A percentile compares a stretch with the other conserved stretches of the same genome.
Conservation (phyloP, 2,329 filamentous ascomycete genomes). For the Trichoderma brevicompactum region DNA sequence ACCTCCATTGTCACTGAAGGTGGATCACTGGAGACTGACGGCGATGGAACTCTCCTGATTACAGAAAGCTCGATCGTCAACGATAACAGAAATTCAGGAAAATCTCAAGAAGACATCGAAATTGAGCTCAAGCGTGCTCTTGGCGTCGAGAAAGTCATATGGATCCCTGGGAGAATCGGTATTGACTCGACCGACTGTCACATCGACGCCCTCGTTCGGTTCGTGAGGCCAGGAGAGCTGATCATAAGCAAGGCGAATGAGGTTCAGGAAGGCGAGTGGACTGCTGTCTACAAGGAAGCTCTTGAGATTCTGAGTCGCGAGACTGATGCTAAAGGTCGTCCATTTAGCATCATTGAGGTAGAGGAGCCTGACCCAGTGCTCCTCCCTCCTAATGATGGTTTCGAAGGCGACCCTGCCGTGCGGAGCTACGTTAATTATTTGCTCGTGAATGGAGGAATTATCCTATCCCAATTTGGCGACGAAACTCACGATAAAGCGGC, state of each 20-base stretch:
- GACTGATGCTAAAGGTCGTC: constrained; percentile 34
- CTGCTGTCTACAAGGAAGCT: constrained; percentile 36
- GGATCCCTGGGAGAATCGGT: constrained; percentile 36
- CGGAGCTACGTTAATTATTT: constrained; percentile 38
- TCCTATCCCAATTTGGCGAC: constrained; percentile 39
- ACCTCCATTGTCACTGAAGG: constrained; percentile 34
- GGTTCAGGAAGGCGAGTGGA: constrained; percentile 13
- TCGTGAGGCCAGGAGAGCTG: constrained; percentile 35
- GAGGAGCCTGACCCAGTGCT: constrained; percentile 32
- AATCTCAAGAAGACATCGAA: constrained; percentile 33
- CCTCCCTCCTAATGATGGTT: background rate
- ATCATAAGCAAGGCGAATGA: constrained; percentile 34
- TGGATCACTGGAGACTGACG: constrained; percentile 38
- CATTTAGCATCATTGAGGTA: constrained; percentile 35
- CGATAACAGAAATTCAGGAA: constrained; percentile 37
- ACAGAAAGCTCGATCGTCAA: constrained; percentile 40
- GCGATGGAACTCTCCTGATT: constrained; percentile 37
- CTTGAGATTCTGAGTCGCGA: constrained; percentile 29
- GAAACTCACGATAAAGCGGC: constrained; percentile 34
- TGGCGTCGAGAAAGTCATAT: constrained; percentile 38
- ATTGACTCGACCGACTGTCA: constrained; percentile 39
- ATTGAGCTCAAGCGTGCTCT: constrained; percentile 33
- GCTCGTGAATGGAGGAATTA: constrained; percentile 38
- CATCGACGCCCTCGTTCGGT: constrained; percentile 38
- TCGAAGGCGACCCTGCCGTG: constrained; percentile 19